These are phyloP conservation scores for Komagataella kurtzmanii DNA, from an alignment of 805 yeast genomes.

Conservation along the genomic window DNA sequence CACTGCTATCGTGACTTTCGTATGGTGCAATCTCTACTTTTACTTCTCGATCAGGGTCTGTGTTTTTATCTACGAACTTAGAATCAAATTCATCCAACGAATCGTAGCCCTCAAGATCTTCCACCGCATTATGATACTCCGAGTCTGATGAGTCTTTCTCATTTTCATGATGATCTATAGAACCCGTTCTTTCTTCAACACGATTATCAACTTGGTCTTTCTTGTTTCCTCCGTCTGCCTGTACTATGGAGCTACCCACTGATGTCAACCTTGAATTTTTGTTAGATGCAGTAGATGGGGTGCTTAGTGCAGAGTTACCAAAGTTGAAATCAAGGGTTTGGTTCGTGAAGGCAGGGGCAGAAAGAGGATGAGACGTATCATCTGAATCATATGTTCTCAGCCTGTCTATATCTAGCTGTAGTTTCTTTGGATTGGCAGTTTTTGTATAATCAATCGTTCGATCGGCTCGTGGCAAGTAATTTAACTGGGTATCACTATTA, in stretches of 20 bases:
- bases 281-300: not conserved
- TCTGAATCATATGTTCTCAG: not conserved
- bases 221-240: not conserved
- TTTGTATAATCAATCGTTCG: not conserved
- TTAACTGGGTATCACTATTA: not conserved
- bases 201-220: not conserved
- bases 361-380: not conserved
- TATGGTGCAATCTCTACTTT: not conserved
- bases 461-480: not conserved
- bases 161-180: not conserved
- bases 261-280: not conserved
- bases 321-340: not conserved
- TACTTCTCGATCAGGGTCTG: not conserved
- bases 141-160: not conserved
- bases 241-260: not conserved
- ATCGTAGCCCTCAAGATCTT: not conserved
- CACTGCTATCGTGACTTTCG: not conserved
- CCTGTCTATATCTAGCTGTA: not conserved
- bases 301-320: not conserved
- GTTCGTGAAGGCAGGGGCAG: not conserved
- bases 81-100: slow-evolving; percentile 1
- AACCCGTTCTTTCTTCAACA: not conserved
- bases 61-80: not conserved
- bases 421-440: not conserved
- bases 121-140: not conserved